A percentile compares a stretch with the other conserved stretches of the same genome.
These are phyloP conservation scores for Keithomyces neogunnii DNA, from an alignment of 2,329 filamentous ascomycete genomes.

Conservation along the genomic window DNA sequence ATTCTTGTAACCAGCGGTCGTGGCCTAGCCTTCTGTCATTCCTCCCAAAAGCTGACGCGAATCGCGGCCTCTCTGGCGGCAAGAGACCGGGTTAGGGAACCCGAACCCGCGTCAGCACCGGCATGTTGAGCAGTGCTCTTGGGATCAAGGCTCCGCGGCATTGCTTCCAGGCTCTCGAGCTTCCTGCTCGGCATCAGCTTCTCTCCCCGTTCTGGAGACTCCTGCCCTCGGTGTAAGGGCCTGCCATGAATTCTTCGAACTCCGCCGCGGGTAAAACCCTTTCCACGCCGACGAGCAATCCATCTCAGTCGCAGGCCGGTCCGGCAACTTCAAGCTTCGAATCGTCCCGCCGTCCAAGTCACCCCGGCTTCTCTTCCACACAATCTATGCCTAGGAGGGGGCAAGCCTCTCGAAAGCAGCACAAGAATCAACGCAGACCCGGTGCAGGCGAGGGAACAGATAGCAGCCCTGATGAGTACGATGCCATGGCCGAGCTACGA, in stretches of 20 bases:
- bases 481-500: constrained; percentile 74
- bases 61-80: background rate
- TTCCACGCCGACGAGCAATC: constrained; percentile 32
- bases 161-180: background rate
- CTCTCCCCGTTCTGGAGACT: background rate
- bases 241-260: constrained; percentile 26
- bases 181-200: background rate
- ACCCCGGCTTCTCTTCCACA: constrained; percentile 21
- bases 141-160: background rate
- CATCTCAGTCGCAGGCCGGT: constrained; percentile 30
- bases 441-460: constrained; percentile 30
- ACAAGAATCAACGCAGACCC: constrained; percentile 72
- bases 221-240: background rate
- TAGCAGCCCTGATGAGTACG: constrained; percentile 59
- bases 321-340: constrained; percentile 41
- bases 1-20: background rate
- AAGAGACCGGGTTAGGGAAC: background rate
- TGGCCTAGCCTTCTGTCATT: background rate
- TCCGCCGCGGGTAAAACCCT: constrained; percentile 41
- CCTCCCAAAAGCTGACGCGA: background rate
- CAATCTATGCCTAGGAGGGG: constrained; percentile 57
- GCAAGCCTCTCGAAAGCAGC: constrained; percentile 71
- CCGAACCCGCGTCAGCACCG: background rate
- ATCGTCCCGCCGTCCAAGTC: constrained; percentile 37
- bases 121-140: constrained; percentile 2